A percentile compares a stretch with the other conserved stretches of the same genome.
Evolutionary conservation across 495 filamentous ascomycete species (phyloP).

Genomic region (Penicillium ochrochloron): DNA sequence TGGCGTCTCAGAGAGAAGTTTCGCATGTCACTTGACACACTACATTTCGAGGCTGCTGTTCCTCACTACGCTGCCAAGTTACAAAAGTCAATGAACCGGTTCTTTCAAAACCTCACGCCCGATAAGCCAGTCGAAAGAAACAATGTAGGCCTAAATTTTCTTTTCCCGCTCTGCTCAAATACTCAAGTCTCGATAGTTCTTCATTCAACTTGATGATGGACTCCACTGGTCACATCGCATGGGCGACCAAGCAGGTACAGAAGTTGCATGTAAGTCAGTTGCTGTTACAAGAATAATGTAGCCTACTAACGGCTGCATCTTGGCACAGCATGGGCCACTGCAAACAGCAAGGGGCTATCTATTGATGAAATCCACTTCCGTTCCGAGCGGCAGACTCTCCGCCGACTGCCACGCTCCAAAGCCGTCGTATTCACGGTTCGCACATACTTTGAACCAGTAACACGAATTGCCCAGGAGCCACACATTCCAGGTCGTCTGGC

Average conservation of each 20-base stretch:
- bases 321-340: conserved; percentile 21
- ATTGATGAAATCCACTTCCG: conserved; percentile 57
- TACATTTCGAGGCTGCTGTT: conserved; percentile 73
- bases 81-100: conserved; percentile 72
- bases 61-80: conserved; percentile 73
- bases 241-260: conserved; percentile 64
- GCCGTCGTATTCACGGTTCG: conserved; percentile 72
- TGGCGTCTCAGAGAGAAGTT: conserved; percentile 78
- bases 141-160: conserved; percentile 36
- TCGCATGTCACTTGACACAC: conserved; percentile 72
- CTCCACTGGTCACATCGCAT: conserved; percentile 70
- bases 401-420: conserved; percentile 66
- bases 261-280: conserved; percentile 58
- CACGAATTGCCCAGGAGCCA: conserved; percentile 60
- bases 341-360: conserved; percentile 18
- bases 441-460: conserved; percentile 68
- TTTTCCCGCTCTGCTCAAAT: background rate
- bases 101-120: conserved; percentile 62
- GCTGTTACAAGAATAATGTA: background rate
- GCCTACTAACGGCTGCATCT: background rate
- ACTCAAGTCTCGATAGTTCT: conserved; percentile 46
- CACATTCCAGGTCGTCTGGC: conserved; percentile 66
- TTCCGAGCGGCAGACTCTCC: conserved; percentile 69
- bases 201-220: conserved; percentile 68
- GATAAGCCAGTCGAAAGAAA: conserved; percentile 59